Percentiles rank a stretch among this genome's conserved stretches.
These are phyloP conservation scores for Hypoxylon fuscum DNA, from an alignment of 495 filamentous ascomycete species.

Conservation along the genomic window DNA sequence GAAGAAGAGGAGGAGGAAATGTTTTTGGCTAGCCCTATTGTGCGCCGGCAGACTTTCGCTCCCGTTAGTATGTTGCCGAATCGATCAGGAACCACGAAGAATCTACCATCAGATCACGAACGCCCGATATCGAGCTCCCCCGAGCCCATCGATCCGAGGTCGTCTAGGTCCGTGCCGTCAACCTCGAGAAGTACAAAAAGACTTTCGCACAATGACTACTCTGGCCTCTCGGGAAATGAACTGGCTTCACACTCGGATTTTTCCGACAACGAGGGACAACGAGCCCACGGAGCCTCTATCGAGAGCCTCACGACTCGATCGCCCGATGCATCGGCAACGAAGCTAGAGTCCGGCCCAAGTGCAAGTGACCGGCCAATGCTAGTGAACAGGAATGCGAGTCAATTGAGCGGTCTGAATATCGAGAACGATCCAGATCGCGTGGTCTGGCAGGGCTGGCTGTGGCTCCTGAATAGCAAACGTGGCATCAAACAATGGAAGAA, in stretches of 20 bases:
- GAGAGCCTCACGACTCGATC: slow-evolving; percentile 55
- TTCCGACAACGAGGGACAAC: slow-evolving; percentile 72
- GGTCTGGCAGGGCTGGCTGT: slow-evolving; percentile 90
- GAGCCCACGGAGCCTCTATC: slow-evolving; percentile 52
- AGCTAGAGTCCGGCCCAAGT: slow-evolving; percentile 29
- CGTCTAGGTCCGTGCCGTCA: slow-evolving; percentile 48
- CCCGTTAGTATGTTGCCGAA: slow-evolving; percentile 24
- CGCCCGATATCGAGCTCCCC: slow-evolving; percentile 69
- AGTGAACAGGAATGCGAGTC: slow-evolving; percentile 63
- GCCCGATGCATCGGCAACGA: slow-evolving; percentile 42
- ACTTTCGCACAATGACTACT: slow-evolving; percentile 73
- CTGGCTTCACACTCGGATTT: slow-evolving; percentile 89
- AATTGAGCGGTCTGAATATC: slow-evolving; percentile 61
- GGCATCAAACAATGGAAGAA: slow-evolving; percentile 95
- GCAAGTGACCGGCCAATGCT: slow-evolving; percentile 39
- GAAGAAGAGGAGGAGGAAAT: slow-evolving; percentile 87
- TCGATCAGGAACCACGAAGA: slow-evolving; percentile 9
- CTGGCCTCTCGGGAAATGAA: slow-evolving; percentile 76
- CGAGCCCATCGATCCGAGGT: slow-evolving; percentile 58
- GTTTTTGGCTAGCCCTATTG: slow-evolving; percentile 69
- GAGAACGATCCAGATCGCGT: slow-evolving; percentile 73
- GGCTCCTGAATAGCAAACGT: slow-evolving; percentile 84
- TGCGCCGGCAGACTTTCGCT: slow-evolving; percentile 51
- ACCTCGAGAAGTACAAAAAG: slow-evolving; percentile 55
- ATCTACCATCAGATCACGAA: slow-evolving; percentile 40